Conservation (phyloP, 768 basidiomycete genomes). For the Mycena epipterygia region DNA sequence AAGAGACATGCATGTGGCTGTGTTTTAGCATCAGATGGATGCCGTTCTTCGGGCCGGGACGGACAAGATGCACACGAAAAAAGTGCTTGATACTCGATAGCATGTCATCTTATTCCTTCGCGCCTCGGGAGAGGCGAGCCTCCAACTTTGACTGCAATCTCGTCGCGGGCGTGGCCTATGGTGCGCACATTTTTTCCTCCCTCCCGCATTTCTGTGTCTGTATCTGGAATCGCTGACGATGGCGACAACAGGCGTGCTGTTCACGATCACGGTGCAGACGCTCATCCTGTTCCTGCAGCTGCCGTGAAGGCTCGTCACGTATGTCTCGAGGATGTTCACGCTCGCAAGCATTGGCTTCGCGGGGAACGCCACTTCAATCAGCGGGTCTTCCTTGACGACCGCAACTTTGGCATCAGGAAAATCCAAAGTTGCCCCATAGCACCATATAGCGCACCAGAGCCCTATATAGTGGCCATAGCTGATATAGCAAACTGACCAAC, state of each 20-base stretch:
- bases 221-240: background rate
- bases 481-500: too few species aligned
- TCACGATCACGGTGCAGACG: background rate
- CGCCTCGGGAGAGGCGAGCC: constrained; percentile 29
- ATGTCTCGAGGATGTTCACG: constrained; percentile 26
- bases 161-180: constrained; percentile 38
- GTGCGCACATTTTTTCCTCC: too few species aligned
- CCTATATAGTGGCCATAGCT: too few species aligned
- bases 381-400: constrained; percentile 37
- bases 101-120: background rate
- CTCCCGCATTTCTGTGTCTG: background rate
- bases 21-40: too few species aligned
- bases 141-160: constrained; percentile 39
- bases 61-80: too few species aligned
- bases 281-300: background rate
- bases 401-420: too few species aligned
- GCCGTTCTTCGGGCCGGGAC: too few species aligned
- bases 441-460: too few species aligned
- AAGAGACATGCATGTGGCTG: too few species aligned
- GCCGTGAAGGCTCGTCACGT: background rate
- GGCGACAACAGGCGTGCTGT: background rate
- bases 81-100: too few species aligned
- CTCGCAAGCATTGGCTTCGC: constrained; percentile 39
- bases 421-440: too few species aligned
- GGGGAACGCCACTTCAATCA: constrained; percentile 37